phyloP scores from a whole-genome alignment of 2,329 filamentous ascomycete genomes.

The Nemania abortiva region DNA sequence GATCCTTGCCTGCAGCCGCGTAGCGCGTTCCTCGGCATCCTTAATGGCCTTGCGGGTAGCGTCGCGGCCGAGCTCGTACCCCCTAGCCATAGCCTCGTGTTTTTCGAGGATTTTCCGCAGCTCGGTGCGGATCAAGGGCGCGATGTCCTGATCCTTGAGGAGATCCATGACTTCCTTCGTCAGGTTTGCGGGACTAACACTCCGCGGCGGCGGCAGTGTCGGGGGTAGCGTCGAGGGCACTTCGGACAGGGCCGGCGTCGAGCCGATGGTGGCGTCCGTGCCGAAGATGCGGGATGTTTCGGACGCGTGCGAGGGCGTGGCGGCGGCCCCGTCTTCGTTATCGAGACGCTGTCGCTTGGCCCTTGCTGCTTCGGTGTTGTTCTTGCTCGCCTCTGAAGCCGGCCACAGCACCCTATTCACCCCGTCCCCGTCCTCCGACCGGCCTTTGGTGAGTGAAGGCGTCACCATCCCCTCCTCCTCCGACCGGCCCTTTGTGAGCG shows the following conservation, averaged over 20 bases:
- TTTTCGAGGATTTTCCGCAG: conserved; percentile 63
- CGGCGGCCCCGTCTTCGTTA: not conserved
- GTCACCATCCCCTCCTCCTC: conserved; percentile 41
- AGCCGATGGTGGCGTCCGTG: conserved; percentile 35
- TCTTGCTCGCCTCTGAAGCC: not conserved
- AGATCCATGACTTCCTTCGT: conserved; percentile 63
- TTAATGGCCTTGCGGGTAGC: conserved; percentile 72
- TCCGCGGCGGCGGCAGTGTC: conserved; percentile 10
- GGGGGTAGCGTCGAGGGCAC: not conserved
- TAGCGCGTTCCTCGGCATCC: conserved; percentile 66
- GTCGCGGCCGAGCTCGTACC: conserved; percentile 74
- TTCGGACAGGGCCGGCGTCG: conserved; percentile 19
- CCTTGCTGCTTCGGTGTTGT: not conserved
- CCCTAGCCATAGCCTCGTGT: conserved; percentile 69
- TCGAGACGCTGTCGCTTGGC: conserved; percentile 40
- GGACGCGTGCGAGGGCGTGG: not conserved
- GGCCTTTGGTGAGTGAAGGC: conserved; percentile 15
- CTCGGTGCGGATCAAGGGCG: conserved; percentile 52
- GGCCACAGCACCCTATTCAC: conserved; percentile 41
- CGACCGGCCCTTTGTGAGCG: conserved; percentile 38
- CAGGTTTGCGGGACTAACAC: conserved; percentile 49
- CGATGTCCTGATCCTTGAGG: conserved; percentile 59
- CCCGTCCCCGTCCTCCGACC: conserved; percentile 27
- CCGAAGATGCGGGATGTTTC: conserved; percentile 40
- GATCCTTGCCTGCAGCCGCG: conserved; percentile 54